Evolutionary conservation across 176 grass and related monocot species (phyloP).

Genomic region (Zea mays): DNA sequence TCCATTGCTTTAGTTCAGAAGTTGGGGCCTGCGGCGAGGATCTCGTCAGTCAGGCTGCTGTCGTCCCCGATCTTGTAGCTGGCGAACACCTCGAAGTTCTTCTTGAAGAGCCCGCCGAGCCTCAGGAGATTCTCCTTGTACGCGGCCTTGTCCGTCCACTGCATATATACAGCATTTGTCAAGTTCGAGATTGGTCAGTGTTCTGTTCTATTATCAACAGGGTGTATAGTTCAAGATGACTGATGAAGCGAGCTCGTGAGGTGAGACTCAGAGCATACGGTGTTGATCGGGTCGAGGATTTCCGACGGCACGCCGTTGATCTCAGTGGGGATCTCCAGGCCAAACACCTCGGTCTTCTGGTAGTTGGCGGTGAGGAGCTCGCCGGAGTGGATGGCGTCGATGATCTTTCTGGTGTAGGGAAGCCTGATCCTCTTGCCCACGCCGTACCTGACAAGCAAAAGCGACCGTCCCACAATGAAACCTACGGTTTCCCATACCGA

Average conservation of each 20-base stretch:
- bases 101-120: constrained; percentile 87
- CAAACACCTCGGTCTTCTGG: constrained; percentile 85
- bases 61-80: constrained; percentile 79
- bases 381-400: constrained; percentile 95
- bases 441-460: constrained; percentile 60
- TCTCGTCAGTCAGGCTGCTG: constrained; percentile 77
- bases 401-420: constrained; percentile 86
- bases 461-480: background rate
- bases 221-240: background rate
- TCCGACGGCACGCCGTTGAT: constrained; percentile 79
- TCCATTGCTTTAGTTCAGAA: constrained; percentile 53
- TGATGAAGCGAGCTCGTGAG: background rate
- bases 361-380: constrained; percentile 79
- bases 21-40: constrained; percentile 90
- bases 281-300: constrained; percentile 94
- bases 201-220: background rate
- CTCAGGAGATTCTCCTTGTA: constrained; percentile 85
- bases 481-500: too few relatives aligned
- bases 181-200: background rate
- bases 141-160: constrained; percentile 82
- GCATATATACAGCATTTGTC: background rate
- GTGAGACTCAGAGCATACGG: constrained; percentile 45
- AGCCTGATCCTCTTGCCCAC: constrained; percentile 95
- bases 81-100: constrained; percentile 97
- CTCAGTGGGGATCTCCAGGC: constrained; percentile 86